These are phyloP conservation scores for Panaeolus papilionaceus DNA, from an alignment of 768 basidiomycete genomes.

Conservation along the genomic window DNA sequence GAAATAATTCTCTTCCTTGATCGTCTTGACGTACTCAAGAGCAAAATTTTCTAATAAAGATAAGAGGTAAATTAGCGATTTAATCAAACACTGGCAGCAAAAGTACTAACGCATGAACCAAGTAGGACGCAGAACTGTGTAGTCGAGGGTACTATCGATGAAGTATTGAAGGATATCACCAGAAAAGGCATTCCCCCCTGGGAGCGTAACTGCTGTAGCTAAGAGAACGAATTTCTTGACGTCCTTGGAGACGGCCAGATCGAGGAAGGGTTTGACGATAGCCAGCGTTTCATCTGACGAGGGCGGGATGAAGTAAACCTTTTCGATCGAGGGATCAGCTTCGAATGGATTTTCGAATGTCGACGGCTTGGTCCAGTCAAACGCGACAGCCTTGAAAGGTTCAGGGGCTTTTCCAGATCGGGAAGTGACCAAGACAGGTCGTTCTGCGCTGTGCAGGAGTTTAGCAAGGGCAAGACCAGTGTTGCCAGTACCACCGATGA, in stretches of 20 bases:
- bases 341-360: slow-evolving; percentile 30
- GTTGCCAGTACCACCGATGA: slow-evolving; percentile 18
- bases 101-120: slow-evolving; percentile 25
- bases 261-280: slow-evolving; percentile 31
- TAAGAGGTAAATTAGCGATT: neutral
- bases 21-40: neutral
- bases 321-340: slow-evolving; percentile 22
- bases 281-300: slow-evolving; percentile 20
- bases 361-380: slow-evolving; percentile 33
- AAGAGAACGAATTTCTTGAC: slow-evolving; percentile 34
- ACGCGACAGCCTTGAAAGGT: slow-evolving; percentile 29
- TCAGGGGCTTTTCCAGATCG: slow-evolving; percentile 30
- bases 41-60: neutral
- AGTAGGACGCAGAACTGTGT: slow-evolving; percentile 32
- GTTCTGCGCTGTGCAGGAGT: slow-evolving; percentile 25
- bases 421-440: slow-evolving; percentile 28
- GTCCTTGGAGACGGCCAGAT: slow-evolving; percentile 28
- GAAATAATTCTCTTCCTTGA: slow-evolving; percentile 22
- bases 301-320: slow-evolving; percentile 31
- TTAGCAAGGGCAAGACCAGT: slow-evolving; percentile 28
- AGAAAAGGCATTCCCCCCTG: slow-evolving; percentile 1
- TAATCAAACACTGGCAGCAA: neutral
- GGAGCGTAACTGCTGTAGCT: slow-evolving; percentile 21
- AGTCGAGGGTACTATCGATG: slow-evolving; percentile 25
- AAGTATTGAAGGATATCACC: slow-evolving; percentile 14